These are phyloP conservation scores for Suillus americanus DNA, from an alignment of 768 basidiomycete genomes.

Conservation along the genomic window DNA sequence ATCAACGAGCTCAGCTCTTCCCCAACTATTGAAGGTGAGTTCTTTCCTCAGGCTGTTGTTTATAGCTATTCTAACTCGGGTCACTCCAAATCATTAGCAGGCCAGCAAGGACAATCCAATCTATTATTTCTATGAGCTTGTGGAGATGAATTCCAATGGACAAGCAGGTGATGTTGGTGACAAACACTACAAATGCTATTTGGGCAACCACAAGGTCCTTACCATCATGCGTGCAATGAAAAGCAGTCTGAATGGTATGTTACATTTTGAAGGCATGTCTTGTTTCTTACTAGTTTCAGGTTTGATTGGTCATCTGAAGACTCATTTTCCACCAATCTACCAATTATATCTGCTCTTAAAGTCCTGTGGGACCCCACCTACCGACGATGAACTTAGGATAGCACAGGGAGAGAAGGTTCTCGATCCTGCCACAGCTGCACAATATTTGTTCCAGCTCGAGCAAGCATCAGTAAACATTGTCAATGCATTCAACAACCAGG, in stretches of 20 bases:
- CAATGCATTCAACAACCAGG: not conserved
- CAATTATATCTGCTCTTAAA: not conserved
- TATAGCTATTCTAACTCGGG: not conserved
- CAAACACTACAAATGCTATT: not conserved
- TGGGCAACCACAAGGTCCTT: not conserved
- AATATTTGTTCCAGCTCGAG: not conserved
- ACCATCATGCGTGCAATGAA: not conserved
- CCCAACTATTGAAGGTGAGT: not conserved
- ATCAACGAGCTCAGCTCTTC: not conserved
- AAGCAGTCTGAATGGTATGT: not conserved
- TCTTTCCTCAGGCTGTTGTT: not conserved
- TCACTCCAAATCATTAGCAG: not conserved
- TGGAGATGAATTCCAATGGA: not conserved
- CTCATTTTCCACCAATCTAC: not conserved
- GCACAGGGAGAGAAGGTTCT: not conserved
- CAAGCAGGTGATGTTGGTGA: not conserved
- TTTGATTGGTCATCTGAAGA: not conserved
- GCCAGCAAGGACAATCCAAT: not conserved
- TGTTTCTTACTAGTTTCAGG: not conserved
- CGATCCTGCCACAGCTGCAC: not conserved
- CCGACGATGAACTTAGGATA: not conserved
- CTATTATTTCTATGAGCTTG: not conserved
- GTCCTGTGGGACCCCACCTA: not conserved
- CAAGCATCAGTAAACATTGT: not conserved
- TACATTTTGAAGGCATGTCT: not conserved